A percentile compares a stretch with the other conserved stretches of the same genome.
phyloP scores from a whole-genome alignment of 2,329 filamentous ascomycete genomes.

The Pyricularia sp. region DNA sequence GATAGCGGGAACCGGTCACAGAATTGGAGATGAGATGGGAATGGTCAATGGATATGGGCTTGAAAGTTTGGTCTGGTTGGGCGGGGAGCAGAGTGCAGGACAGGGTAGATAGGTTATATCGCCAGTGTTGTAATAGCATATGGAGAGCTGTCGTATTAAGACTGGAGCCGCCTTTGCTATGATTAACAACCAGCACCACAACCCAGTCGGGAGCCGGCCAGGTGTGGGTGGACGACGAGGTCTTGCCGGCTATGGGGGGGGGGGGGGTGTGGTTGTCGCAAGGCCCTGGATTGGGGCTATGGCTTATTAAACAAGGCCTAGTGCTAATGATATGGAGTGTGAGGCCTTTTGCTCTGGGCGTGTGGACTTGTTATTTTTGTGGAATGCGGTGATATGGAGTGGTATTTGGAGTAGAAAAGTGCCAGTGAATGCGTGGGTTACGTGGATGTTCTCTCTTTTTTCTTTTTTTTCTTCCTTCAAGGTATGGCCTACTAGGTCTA shows the following conservation, averaged over 20 bases:
- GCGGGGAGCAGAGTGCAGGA: conserved; percentile 2
- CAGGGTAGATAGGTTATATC: background rate
- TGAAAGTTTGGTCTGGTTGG: conserved; percentile 1
- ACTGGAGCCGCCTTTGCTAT: conserved; percentile 4
- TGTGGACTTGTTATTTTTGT: background rate
- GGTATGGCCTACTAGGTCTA: background rate
- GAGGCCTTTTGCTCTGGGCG: background rate
- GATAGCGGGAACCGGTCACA: conserved; percentile 6
- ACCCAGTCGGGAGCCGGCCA: conserved; percentile 4
- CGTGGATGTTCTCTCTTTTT: background rate
- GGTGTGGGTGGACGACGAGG: background rate
- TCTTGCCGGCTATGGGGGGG: conserved; percentile 3
- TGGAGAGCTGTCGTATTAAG: conserved; percentile 4
- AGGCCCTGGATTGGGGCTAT: background rate
- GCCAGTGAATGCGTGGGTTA: background rate
- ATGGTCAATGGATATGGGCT: conserved; percentile 4
- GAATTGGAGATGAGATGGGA: conserved; percentile 5
- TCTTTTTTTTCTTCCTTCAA: background rate
- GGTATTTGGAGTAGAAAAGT: background rate
- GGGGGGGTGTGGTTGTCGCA: background rate
- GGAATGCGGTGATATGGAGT: background rate
- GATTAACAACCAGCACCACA: conserved; percentile 5
- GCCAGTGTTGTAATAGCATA: background rate
- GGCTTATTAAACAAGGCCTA: background rate
- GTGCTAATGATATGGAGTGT: background rate